Percentiles rank a stretch among this genome's conserved stretches.
phyloP scores from a whole-genome alignment of 208 protist genomes.

The Trypanosoma vivax region DNA sequence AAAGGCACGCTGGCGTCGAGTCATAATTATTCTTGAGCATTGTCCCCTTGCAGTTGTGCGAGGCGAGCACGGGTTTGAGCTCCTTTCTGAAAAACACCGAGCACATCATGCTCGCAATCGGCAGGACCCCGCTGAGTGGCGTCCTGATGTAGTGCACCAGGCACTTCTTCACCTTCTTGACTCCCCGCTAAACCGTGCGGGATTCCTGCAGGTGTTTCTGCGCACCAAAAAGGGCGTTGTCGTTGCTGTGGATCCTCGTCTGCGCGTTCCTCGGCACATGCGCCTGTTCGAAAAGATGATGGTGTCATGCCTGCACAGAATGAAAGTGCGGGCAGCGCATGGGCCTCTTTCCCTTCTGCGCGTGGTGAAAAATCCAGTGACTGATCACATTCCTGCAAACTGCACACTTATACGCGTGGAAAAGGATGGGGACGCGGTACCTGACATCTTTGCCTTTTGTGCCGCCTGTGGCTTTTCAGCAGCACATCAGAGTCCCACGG shows the following conservation, averaged over 20 bases:
- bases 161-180: conserved; percentile 97
- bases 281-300: conserved; percentile 98
- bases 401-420: conserved; percentile 69
- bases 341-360: conserved; percentile 93
- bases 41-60: conserved; percentile 92
- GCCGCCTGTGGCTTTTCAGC: conserved; percentile 27
- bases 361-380: conserved; percentile 98
- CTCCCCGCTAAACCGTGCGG: conserved; percentile 97
- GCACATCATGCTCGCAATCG: conserved; percentile 91
- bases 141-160: conserved; percentile 99
- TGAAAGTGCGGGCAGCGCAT: conserved; percentile 91
- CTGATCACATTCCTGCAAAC: conserved; percentile 95
- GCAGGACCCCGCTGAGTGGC: conserved; percentile 90
- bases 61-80: conserved; percentile 91
- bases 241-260: conserved; percentile 95
- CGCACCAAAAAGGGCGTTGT: conserved; percentile 94
- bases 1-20: conserved; percentile 79
- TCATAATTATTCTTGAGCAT: conserved; percentile 95
- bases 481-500: conserved; percentile 6
- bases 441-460: conserved; percentile 55
- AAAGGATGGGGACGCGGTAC: conserved; percentile 71
- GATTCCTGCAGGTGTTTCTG: conserved; percentile 95
- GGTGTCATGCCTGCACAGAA: conserved; percentile 98
- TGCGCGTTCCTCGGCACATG: conserved; percentile 97
- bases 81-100: conserved; percentile 97